A percentile compares a stretch with the other conserved stretches of the same genome.
These are phyloP conservation scores for Monosporascus sp. DNA, from an alignment of 2,329 filamentous ascomycete species.

Conservation along the genomic window DNA sequence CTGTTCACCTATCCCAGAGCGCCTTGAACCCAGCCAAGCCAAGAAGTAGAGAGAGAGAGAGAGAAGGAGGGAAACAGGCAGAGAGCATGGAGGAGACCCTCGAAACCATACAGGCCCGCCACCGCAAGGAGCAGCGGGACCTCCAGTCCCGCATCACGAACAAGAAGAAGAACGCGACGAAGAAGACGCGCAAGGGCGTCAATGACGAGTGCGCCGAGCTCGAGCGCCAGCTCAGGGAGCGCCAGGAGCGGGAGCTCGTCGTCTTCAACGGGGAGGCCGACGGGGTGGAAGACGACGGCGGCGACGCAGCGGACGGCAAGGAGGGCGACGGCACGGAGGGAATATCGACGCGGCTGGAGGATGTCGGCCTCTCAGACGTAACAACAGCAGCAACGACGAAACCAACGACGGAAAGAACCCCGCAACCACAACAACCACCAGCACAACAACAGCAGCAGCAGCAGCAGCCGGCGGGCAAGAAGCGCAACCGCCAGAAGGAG, in stretches of 20 bases:
- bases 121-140: conserved; percentile 84
- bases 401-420: not conserved
- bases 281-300: not conserved
- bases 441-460: conserved; percentile 13
- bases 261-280: conserved; percentile 27
- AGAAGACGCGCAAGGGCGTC: conserved; percentile 72
- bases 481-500: conserved; percentile 87
- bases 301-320: conserved; percentile 7
- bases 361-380: conserved; percentile 7
- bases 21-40: not conserved
- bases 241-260: conserved; percentile 57
- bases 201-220: conserved; percentile 70
- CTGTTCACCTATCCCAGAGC: too few relatives aligned
- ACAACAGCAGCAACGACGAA: not conserved
- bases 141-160: conserved; percentile 79
- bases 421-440: conserved; percentile 13
- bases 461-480: conserved; percentile 44
- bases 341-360: conserved; percentile 13
- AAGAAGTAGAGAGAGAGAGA: not conserved
- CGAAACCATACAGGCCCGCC: conserved; percentile 72
- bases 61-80: not conserved
- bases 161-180: conserved; percentile 96
- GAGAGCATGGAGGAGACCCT: conserved; percentile 43
- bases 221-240: conserved; percentile 60
- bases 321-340: conserved; percentile 14